These are phyloP conservation scores for Sphaerulina vaccinii DNA, from an alignment of 2,329 filamentous ascomycete genomes.

Conservation along the genomic window DNA sequence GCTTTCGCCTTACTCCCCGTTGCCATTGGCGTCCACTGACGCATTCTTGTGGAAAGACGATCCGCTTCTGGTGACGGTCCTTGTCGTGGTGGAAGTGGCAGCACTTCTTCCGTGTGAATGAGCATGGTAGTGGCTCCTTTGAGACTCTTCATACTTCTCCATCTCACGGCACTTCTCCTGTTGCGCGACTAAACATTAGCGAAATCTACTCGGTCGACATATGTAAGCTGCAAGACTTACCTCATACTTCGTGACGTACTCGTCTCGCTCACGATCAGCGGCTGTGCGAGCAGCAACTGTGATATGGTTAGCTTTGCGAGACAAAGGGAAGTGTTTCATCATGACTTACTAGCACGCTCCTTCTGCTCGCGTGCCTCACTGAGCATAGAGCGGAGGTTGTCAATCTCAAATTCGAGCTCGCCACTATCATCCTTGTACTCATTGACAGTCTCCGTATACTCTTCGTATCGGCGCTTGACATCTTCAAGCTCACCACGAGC, in stretches of 20 bases:
- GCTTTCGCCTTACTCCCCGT: not conserved
- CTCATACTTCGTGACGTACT: slow-evolving; percentile 26
- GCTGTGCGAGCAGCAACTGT: slow-evolving; percentile 27
- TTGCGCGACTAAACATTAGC: slow-evolving; percentile 3
- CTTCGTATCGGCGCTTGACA: slow-evolving; percentile 29
- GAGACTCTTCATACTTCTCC: slow-evolving; percentile 29
- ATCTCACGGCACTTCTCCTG: slow-evolving; percentile 32
- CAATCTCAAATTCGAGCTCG: slow-evolving; percentile 35
- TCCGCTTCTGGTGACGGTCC: slow-evolving; percentile 14
- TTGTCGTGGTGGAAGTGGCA: slow-evolving; percentile 3
- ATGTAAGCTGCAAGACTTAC: slow-evolving; percentile 1
- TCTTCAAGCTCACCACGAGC: slow-evolving; percentile 30
- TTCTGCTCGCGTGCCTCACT: slow-evolving; percentile 34
- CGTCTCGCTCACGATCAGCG: slow-evolving; percentile 32
- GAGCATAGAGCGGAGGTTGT: slow-evolving; percentile 31
- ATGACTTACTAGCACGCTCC: slow-evolving; percentile 28
- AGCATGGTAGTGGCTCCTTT: slow-evolving; percentile 16
- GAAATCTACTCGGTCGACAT: not conserved
- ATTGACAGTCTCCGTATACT: slow-evolving; percentile 32
- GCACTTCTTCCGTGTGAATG: slow-evolving; percentile 12
- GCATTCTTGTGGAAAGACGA: slow-evolving; percentile 14
- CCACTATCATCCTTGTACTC: slow-evolving; percentile 24
- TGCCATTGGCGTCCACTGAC: slow-evolving; percentile 9
- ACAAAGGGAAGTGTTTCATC: too few relatives aligned
- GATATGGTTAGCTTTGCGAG: too few relatives aligned